These are phyloP conservation scores for Eucalyptus sp. DNA, from an alignment of 345 rosid species.

Conservation along the genomic window DNA sequence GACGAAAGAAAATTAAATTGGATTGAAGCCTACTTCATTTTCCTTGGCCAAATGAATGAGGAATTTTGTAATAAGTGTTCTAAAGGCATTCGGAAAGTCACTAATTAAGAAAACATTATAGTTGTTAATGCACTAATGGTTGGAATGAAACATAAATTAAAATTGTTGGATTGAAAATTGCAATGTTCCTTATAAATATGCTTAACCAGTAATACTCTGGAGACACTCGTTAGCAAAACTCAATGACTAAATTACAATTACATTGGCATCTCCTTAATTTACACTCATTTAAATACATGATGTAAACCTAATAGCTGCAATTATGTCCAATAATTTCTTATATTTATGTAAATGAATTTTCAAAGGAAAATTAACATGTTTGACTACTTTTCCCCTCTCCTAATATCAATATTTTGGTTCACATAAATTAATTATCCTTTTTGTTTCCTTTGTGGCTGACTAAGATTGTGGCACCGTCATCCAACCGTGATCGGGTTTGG, in stretches of 20 bases:
- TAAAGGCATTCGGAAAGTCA: background rate
- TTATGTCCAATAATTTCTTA: background rate
- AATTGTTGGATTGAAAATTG: background rate
- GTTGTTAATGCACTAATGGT: rapidly evolving
- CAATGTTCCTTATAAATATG: background rate
- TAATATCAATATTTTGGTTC: background rate
- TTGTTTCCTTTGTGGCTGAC: background rate
- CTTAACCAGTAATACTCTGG: background rate
- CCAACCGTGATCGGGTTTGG: background rate
- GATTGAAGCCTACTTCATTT: background rate
- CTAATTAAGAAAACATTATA: background rate
- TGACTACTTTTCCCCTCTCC: background rate
- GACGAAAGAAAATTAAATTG: background rate
- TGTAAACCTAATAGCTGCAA: background rate
- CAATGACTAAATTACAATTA: background rate
- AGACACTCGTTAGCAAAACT: background rate
- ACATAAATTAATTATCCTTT: no score
- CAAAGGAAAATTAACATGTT: background rate
- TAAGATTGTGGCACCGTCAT: rapidly evolving
- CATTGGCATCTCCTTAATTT: background rate
- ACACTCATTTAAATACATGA: background rate
- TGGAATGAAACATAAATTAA: background rate
- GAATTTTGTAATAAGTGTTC: background rate
- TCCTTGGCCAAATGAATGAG: background rate
- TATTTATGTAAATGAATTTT: background rate